phyloP scores from a whole-genome alignment of 495 filamentous ascomycete species.

The Lindgomyces ingoldianus region DNA sequence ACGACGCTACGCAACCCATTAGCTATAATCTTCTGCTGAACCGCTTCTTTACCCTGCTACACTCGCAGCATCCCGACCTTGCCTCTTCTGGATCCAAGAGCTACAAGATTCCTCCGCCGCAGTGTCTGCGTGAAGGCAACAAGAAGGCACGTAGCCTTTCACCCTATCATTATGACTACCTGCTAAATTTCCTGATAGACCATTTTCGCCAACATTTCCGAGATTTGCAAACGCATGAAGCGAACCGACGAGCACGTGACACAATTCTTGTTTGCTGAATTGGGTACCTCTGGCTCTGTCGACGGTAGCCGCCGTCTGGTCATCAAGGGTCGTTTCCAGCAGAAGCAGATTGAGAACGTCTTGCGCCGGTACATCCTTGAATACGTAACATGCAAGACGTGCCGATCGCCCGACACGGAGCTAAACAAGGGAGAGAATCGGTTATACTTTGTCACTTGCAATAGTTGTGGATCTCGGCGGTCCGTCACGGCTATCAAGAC shows the following conservation, averaged over 20 bases:
- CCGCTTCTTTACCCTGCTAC: slow-evolving; percentile 89
- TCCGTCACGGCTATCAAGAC: slow-evolving; percentile 98
- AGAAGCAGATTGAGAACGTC: slow-evolving; percentile 97
- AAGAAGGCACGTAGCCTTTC: slow-evolving; percentile 60
- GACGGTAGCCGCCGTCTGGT: slow-evolving; percentile 91
- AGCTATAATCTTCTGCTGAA: slow-evolving; percentile 79
- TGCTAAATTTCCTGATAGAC: slow-evolving; percentile 51
- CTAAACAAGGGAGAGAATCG: slow-evolving; percentile 98
- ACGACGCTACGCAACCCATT: slow-evolving; percentile 73
- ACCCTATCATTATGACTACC: no score
- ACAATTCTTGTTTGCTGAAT: slow-evolving; percentile 93
- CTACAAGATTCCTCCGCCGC: slow-evolving; percentile 99
- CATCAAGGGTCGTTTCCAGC: slow-evolving; percentile 98
- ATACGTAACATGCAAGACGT: slow-evolving; percentile 99
- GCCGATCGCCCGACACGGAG: slow-evolving; percentile 84
- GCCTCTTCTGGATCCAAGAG: slow-evolving; percentile 81
- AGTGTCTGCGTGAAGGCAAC: slow-evolving; percentile 98
- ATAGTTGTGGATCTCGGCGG: slow-evolving; percentile 86
- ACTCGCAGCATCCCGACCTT: slow-evolving; percentile 92
- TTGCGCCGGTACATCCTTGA: slow-evolving; percentile 93
- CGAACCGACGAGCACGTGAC: slow-evolving; percentile 95
- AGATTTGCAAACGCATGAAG: slow-evolving; percentile 95
- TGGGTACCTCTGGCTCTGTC: slow-evolving; percentile 92
- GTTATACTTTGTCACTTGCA: slow-evolving; percentile 81
- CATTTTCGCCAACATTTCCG: slow-evolving; percentile 95